Percentiles rank a stretch among this genome's conserved stretches.
phyloP scores from a whole-genome alignment of 2,329 filamentous ascomycete genomes.

The Tothia fuscella region DNA sequence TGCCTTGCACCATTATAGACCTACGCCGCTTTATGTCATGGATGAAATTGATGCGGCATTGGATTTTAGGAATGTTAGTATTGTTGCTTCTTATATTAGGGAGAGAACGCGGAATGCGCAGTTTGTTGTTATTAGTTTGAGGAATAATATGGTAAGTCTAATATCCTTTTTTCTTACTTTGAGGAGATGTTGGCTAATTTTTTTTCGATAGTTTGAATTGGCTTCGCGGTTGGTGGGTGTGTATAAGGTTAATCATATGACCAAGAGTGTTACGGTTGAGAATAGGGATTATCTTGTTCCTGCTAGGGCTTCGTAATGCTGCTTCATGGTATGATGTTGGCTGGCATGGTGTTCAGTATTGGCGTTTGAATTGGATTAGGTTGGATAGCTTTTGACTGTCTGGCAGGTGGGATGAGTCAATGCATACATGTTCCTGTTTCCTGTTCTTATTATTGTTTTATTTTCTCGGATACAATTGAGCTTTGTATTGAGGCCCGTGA shows the following conservation, averaged over 20 bases:
- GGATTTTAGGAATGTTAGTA: conserved; percentile 96
- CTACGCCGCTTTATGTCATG: conserved; percentile 97
- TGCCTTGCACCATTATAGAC: conserved; percentile 94
- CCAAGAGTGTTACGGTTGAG: conserved; percentile 41
- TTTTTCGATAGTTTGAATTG: no score
- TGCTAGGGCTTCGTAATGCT: not conserved
- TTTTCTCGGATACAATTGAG: no score
- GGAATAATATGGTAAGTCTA: conserved; percentile 99
- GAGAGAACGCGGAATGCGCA: conserved; percentile 98
- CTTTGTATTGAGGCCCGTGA: no score
- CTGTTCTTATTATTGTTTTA: no score
- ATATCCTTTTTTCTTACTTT: no score
- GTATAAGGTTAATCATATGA: conserved; percentile 99
- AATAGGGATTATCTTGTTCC: conserved; percentile 34
- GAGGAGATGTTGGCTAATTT: no score
- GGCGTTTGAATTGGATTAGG: not conserved
- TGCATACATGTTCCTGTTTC: no score
- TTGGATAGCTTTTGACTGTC: no score
- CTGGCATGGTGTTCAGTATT: no score
- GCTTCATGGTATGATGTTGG: not conserved
- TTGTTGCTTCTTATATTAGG: conserved; percentile 98
- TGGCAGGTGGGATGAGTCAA: no score
- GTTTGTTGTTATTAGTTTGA: conserved; percentile 93
- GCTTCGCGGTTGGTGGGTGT: conserved; percentile 91
- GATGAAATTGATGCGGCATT: conserved; percentile 97